Evolutionary conservation across 768 basidiomycete genomes (phyloP).

Genomic region (Suillus occidentalis): DNA sequence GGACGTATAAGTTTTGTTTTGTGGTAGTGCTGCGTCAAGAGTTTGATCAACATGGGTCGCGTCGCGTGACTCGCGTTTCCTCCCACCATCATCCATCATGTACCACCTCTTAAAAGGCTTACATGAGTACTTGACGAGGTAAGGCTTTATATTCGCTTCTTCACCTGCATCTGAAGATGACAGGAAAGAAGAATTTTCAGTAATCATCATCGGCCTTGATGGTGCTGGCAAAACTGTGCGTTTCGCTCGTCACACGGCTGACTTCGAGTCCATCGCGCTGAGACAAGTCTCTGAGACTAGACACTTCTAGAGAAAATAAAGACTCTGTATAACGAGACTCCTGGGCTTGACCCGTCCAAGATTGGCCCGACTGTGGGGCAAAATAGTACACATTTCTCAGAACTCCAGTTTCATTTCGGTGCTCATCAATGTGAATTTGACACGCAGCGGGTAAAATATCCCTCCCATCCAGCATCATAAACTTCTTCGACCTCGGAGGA

Average conservation of each 20-base stretch:
- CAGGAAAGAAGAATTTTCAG: slow-evolving; percentile 88
- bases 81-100: slow-evolving; percentile 60
- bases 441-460: slow-evolving; percentile 84
- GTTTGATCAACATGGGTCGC: too few species aligned
- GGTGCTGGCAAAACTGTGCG: slow-evolving; percentile 89
- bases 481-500: slow-evolving; percentile 91
- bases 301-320: slow-evolving; percentile 93
- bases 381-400: slow-evolving; percentile 67
- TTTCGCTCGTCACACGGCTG: slow-evolving; percentile 1
- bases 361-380: slow-evolving; percentile 97
- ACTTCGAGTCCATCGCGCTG: slow-evolving; percentile 5
- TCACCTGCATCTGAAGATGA: slow-evolving; percentile 9
- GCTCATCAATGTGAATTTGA: background rate
- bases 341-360: slow-evolving; percentile 87
- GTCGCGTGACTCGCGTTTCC: too few species aligned
- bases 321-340: slow-evolving; percentile 83
- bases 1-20: too few species aligned
- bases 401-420: background rate
- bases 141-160: slow-evolving; percentile 9
- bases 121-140: slow-evolving; percentile 88
- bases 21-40: too few species aligned
- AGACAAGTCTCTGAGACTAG: slow-evolving; percentile 35
- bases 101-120: slow-evolving; percentile 93
- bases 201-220: slow-evolving; percentile 92
- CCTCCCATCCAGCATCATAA: slow-evolving; percentile 85